A percentile compares a stretch with the other conserved stretches of the same genome.
phyloP scores from a whole-genome alignment of 2,329 filamentous ascomycete genomes.

The Sporothrix mexicana region DNA sequence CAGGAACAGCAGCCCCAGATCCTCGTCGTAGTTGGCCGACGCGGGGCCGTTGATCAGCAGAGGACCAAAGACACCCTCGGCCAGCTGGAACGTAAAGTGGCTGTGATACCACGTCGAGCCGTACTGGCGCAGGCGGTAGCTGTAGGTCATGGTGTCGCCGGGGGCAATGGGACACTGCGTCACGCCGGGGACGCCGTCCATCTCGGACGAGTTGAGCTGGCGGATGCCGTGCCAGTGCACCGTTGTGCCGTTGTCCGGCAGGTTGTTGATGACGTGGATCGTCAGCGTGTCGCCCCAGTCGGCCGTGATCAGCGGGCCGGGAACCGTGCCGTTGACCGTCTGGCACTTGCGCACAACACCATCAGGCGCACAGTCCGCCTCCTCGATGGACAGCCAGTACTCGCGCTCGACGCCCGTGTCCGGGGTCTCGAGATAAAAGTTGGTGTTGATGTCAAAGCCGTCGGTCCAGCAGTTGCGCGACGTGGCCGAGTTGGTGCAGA shows the following conservation, averaged over 20 bases:
- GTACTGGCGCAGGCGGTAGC: conserved; percentile 59
- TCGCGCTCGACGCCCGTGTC: conserved; percentile 59
- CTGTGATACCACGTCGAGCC: conserved; percentile 66
- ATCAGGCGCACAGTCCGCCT: conserved; percentile 52
- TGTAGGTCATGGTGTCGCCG: conserved; percentile 60
- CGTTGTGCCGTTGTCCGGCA: conserved; percentile 67
- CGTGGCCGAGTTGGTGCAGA: conserved; percentile 23
- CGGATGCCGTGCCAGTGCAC: conserved; percentile 63
- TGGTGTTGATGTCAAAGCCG: conserved; percentile 36
- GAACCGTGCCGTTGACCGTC: conserved; percentile 68
- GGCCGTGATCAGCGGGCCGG: conserved; percentile 69
- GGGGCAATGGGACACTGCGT: conserved; percentile 72
- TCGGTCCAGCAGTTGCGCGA: conserved; percentile 34
- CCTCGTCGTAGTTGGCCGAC: conserved; percentile 63
- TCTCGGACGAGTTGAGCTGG: conserved; percentile 56
- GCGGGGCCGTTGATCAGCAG: conserved; percentile 66
- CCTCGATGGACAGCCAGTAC: background rate
- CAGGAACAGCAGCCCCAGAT: conserved; percentile 59
- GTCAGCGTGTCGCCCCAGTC: conserved; percentile 68
- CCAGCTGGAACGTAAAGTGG: conserved; percentile 60
- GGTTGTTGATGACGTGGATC: conserved; percentile 48
- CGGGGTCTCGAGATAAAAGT: conserved; percentile 48
- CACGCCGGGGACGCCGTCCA: conserved; percentile 59
- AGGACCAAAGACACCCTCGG: conserved; percentile 66
- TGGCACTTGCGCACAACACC: conserved; percentile 61